Evolutionary conservation across 768 basidiomycete genomes (phyloP).

Genomic region (Suillus decipiens): DNA sequence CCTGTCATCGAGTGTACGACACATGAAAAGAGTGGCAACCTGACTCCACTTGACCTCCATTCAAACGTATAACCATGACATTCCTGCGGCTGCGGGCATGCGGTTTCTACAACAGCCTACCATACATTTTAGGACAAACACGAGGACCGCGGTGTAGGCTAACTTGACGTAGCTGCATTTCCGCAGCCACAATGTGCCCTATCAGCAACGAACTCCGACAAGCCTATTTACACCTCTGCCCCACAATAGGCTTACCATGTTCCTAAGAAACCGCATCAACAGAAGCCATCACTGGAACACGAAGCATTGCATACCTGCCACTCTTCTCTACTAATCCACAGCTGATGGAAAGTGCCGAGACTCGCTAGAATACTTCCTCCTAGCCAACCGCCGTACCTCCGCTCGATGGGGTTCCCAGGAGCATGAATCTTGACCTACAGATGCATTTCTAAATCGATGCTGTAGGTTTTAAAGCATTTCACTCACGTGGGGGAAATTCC

Average conservation of each 20-base stretch:
- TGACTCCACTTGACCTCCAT: neutral
- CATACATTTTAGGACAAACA: constrained; percentile 2
- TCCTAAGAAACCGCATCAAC: constrained; percentile 46
- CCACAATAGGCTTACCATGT: constrained; percentile 80
- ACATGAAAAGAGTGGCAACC: neutral
- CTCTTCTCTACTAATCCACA: constrained; percentile 94
- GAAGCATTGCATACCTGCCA: constrained; percentile 65
- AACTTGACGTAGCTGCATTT: neutral
- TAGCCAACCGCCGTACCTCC: constrained; percentile 92
- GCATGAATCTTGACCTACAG: constrained; percentile 88
- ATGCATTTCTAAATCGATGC: constrained; percentile 15
- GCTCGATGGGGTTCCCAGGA: constrained; percentile 86
- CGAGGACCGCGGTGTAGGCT: neutral
- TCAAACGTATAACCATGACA: neutral
- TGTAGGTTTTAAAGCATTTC: neutral
- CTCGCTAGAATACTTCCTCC: constrained; percentile 95
- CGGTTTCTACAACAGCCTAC: neutral
- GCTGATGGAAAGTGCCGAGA: constrained; percentile 95
- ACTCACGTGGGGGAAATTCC: constrained; percentile 79
- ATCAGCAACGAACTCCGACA: neutral
- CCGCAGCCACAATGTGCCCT: neutral
- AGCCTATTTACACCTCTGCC: constrained; percentile 80
- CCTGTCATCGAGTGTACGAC: neutral
- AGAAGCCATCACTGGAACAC: constrained; percentile 5
- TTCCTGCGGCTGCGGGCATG: neutral